Evolutionary conservation across 208 protist species (phyloP).

Genomic region (Leishmania guyanensis): DNA sequence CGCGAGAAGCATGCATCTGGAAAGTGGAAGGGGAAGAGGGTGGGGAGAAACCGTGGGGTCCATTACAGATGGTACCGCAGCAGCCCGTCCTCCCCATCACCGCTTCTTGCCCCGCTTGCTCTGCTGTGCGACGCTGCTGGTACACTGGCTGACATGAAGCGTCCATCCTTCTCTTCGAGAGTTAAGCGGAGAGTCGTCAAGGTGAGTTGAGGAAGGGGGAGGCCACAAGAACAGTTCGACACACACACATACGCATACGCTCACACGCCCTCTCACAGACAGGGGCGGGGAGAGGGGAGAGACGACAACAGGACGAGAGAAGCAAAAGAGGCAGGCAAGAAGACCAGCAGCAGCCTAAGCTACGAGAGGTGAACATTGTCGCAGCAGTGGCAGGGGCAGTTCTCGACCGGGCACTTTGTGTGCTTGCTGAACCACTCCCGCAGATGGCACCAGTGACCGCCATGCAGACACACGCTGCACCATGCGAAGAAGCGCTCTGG

Average conservation of each 20-base stretch:
- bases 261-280: neutral
- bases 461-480: conserved; percentile 90
- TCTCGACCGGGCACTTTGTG: conserved; percentile 80
- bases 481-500: conserved; percentile 74
- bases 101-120: neutral
- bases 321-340: neutral
- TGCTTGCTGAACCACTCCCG: conserved; percentile 89
- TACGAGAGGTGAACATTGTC: conserved; percentile 18
- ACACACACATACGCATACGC: neutral
- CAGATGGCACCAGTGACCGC: conserved; percentile 82
- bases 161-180: neutral
- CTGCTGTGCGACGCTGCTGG: neutral
- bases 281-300: neutral
- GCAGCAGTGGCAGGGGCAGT: conserved; percentile 77
- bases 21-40: neutral
- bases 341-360: neutral
- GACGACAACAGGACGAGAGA: neutral
- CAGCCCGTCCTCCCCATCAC: neutral
- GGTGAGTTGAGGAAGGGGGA: neutral
- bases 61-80: neutral
- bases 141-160: neutral
- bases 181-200: neutral
- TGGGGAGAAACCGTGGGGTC: neutral
- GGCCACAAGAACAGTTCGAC: neutral
- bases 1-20: neutral